Percentiles rank a stretch among this genome's conserved stretches.
phyloP scores from a whole-genome alignment of 139 green algal genomes.

The Raphidocelis subcapitata region DNA sequence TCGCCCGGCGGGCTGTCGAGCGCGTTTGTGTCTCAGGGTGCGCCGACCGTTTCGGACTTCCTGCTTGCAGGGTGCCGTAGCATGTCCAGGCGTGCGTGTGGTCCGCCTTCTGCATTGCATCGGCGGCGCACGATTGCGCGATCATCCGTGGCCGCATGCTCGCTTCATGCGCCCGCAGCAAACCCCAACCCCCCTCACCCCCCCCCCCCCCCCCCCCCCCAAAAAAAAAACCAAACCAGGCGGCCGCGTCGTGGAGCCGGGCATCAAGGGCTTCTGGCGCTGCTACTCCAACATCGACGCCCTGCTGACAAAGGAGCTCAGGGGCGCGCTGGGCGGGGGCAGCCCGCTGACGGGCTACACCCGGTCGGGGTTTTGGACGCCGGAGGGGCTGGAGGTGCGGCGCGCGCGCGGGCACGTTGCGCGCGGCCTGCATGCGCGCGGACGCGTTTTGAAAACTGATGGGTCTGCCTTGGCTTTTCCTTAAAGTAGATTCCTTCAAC shows the following conservation, averaged over 20 bases:
- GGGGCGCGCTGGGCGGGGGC: conserved; percentile 40
- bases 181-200: no score
- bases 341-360: conserved; percentile 69
- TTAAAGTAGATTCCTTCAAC: no score
- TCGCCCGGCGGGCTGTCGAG: conserved; percentile 35
- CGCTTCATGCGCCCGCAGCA: no score
- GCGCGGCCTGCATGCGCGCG: neutral
- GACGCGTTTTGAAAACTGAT: neutral
- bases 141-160: no score
- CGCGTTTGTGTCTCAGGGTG: conserved; percentile 1
- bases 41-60: no score
- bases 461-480: no score
- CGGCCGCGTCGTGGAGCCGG: conserved; percentile 62
- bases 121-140: no score
- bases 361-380: conserved; percentile 59
- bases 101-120: no score
- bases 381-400: conserved; percentile 32
- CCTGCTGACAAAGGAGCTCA: conserved; percentile 50
- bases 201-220: no score
- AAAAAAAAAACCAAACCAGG: no score
- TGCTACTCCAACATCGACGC: conserved; percentile 79
- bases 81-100: no score
- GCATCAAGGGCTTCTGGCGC: conserved; percentile 57
- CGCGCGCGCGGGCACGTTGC: no score
- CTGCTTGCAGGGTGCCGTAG: conserved; percentile 53